phyloP scores from a whole-genome alignment of 768 basidiomycete species.

The Cyclocybe cylindracea region DNA sequence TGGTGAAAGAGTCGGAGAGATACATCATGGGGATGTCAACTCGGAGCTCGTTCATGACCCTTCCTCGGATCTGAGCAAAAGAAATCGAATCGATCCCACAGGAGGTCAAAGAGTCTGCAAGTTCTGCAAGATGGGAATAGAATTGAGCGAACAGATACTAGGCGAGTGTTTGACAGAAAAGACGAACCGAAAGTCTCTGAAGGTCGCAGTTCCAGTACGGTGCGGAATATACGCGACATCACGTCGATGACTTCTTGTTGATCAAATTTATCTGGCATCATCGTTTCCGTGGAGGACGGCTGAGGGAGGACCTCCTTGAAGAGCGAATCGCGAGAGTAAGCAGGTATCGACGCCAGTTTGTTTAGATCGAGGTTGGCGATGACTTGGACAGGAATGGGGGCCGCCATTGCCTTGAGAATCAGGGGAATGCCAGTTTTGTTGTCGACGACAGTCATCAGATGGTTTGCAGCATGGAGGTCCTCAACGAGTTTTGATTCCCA shows the following conservation, averaged over 20 bases:
- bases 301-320: constrained; percentile 6
- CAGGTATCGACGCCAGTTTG: constrained; percentile 1
- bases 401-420: constrained; percentile 16
- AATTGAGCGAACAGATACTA: neutral
- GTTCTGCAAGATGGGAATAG: constrained; percentile 8
- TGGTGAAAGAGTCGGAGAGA: constrained; percentile 18
- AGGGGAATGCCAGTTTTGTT: constrained; percentile 22
- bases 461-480: constrained; percentile 5
- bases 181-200: constrained; percentile 13
- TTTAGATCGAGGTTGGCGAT: constrained; percentile 16
- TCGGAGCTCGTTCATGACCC: constrained; percentile 11
- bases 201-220: constrained; percentile 13
- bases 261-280: neutral
- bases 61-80: constrained; percentile 19
- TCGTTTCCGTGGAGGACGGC: neutral
- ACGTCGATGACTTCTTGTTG: neutral
- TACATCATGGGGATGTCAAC: constrained; percentile 21
- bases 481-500: constrained; percentile 20
- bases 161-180: neutral
- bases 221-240: constrained; percentile 9
- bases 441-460: constrained; percentile 8
- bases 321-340: constrained; percentile 10
- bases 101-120: constrained; percentile 9
- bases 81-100: constrained; percentile 22
- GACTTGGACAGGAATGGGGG: constrained; percentile 16